Evolutionary conservation across 1,284 basidiomycete genomes (phyloP), one percentile per base, ranked within the genome.

Genomic region (Ustilago cynodontis): DNA sequence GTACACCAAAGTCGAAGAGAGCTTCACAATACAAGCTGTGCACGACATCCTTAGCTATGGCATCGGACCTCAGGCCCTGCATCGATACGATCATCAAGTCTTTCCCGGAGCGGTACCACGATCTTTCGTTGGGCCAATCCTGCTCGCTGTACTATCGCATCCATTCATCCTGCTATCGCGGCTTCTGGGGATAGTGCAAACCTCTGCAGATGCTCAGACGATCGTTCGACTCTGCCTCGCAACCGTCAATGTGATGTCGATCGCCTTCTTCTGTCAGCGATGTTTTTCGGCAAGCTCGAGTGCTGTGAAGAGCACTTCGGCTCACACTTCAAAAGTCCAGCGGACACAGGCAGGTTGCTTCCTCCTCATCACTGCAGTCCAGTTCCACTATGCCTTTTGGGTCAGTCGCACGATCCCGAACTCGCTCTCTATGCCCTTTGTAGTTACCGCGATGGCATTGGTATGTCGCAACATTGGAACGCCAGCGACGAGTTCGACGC

Each of bases 1-100:
- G 0, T 95, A 93, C 85, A 94, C 93, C 3, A 99, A 99, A 87
- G 96, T 99, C 43, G 97, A 99, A 86, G 96, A 99, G 87, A 94
- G 92, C 83, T 98, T 98, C 88, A 95, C 93, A 71, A 89, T 98
- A 6, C 96, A 99, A 84, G 95, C 94, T 0, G 90, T 90, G 0
- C 94, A 97, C 85, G 96, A 99, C 86, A 88, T 94, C 22, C 88
- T 98, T 33, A 89, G 92, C 87, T 92, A 93, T 78, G 94, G 94
- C 11, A 81, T 92, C 16, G 61, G 82, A 0, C 82, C 87, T 22
- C 20, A 52, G 2, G 65, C 57, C 4, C 28, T 62, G 41, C 5
- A 16, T 1, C 67, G 94, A 92, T 98, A 93, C 87, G 96, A 99
- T 86, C 96, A 98, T 85, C 89, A 93, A 77, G 87, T 89, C 1